Conservation (phyloP, 257 asterid genomes). For the Handroanthus guayacan region DNA sequence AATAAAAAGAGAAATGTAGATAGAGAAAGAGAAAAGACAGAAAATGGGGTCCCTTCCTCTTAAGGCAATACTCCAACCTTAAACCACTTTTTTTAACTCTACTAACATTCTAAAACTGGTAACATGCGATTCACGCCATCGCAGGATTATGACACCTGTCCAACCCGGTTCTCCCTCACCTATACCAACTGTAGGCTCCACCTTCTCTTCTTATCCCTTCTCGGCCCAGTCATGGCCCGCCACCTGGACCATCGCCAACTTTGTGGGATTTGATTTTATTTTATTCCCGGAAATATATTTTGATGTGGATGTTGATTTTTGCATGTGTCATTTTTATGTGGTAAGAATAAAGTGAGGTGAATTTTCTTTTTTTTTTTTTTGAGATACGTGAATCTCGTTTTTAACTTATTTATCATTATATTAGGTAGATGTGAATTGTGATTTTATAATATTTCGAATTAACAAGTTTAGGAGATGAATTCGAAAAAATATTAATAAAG, state of each 20-base stretch:
- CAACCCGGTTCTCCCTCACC: neutral
- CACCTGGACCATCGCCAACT: neutral
- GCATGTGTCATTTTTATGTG: too few species aligned
- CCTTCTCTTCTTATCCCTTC: neutral
- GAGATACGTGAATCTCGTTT: too few species aligned
- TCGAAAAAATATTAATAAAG: too few species aligned
- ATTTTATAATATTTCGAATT: too few species aligned
- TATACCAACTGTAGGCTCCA: neutral
- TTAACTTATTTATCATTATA: too few species aligned
- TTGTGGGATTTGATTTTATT: neutral
- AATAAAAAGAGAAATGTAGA: neutral
- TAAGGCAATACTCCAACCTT: constrained; percentile 47
- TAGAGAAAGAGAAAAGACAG: neutral
- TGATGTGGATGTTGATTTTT: too few species aligned
- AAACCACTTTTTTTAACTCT: constrained; percentile 24
- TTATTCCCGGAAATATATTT: neutral
- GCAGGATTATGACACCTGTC: constrained; percentile 13
- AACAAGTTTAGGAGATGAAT: too few species aligned
- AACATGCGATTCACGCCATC: constrained; percentile 35
- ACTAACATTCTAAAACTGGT: constrained; percentile 36
- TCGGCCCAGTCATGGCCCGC: constrained; percentile 1
- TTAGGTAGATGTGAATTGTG: too few species aligned
- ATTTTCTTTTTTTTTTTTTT: too few species aligned
- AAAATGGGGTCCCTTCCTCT: constrained; percentile 37
- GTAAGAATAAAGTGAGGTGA: too few species aligned